Evolutionary conservation across 1,139 yeast species (phyloP), one percentile per base, ranked within the genome.

Genomic region (Suhomyces chickasaworum): DNA sequence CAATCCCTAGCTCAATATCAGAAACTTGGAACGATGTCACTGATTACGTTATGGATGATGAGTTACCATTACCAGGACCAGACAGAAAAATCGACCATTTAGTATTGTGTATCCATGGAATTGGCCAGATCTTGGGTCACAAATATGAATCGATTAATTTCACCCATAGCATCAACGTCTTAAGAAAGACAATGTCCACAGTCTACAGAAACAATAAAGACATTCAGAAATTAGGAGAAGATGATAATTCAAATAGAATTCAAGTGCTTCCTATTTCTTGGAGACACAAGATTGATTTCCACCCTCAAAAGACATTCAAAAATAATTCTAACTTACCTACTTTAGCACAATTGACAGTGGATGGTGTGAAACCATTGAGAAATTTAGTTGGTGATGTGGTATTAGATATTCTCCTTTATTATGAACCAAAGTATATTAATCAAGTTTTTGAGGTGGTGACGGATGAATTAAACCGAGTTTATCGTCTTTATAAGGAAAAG

Each of bases 41-140:
- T 2, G 56, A 53, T 18, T 50, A 64, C 2, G 46, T 43, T 1
- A 35, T 34, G 21, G 42, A 38, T 10, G 35, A 29, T 7, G 37
- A 36, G 18, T 17, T 30, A 9, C 44, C 40, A n/a, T 5, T 23
- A 7, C 41, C 44, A 4, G 37, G 31, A 3, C 44, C 44, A 8
- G 65, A 73, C 34, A 68, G 96, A 49, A 73, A 80, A 25, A 75
- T 90, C 15, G 90, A 89, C 42, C 97, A 93, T 65, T 67, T 93
- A 46, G 80, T 91, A 1, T 71, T 93, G 15, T 93, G 96, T 53
- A 78, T 91, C 39, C 99, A 93, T 64, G 98, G 99, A 0, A 89
- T 93, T 52, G 98, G 98, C 1, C 99, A 93, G 63, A 82, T 86
- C 35, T 72, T 93, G 49, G 95, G 96, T 3, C 80, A 83, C 45